phyloP scores from a whole-genome alignment of 1,284 basidiomycete genomes.

The Trichosporon inkin region DNA sequence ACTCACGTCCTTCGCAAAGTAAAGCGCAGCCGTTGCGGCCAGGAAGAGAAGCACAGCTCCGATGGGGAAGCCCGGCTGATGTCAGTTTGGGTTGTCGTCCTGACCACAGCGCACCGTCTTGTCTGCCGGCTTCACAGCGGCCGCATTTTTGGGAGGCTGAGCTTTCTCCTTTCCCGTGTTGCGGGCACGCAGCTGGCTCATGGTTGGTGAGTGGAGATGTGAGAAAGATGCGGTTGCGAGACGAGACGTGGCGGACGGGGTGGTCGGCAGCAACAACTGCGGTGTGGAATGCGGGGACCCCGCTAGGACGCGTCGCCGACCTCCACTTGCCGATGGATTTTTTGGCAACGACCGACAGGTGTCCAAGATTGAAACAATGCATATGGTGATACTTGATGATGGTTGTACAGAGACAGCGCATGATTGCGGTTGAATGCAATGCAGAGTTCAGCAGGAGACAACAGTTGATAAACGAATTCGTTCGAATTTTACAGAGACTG shows the following conservation, averaged over 20 bases:
- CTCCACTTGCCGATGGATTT: no score
- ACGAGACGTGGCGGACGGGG: background rate
- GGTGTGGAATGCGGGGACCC: background rate
- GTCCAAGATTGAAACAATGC: background rate
- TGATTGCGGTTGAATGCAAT: slow-evolving; percentile 7
- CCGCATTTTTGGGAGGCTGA: background rate
- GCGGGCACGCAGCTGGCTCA: slow-evolving; percentile 5
- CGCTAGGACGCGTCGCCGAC: background rate
- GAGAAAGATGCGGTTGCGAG: background rate
- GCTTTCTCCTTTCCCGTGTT: background rate
- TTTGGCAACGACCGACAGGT: background rate
- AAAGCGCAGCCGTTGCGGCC: background rate
- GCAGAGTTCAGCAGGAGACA: background rate
- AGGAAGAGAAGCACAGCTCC: background rate
- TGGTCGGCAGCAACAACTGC: background rate
- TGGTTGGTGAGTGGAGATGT: background rate
- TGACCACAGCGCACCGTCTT: background rate
- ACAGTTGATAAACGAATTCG: slow-evolving; percentile 3
- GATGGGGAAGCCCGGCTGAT: background rate
- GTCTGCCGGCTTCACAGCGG: background rate
- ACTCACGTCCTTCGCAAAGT: slow-evolving; percentile 1
- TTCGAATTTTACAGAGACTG: no score
- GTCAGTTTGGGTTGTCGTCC: background rate
- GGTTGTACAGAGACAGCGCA: background rate
- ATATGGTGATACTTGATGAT: background rate